Evolutionary conservation across 176 grass and related monocot genomes (phyloP).

Genomic region (Aechmea fasciata): DNA sequence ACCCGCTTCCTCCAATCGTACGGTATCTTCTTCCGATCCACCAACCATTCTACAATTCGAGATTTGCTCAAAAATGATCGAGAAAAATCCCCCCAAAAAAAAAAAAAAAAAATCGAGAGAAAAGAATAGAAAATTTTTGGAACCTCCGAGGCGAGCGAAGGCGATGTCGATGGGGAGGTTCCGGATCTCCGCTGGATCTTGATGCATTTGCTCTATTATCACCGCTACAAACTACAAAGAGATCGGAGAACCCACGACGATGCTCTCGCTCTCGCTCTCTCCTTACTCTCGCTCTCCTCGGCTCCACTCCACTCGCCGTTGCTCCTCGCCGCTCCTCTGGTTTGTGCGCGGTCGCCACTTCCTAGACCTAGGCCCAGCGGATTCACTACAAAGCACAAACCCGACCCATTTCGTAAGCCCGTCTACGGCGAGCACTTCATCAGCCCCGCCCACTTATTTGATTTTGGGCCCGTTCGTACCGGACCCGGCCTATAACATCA

Average conservation of each 20-base stretch:
- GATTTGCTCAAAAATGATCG: background rate
- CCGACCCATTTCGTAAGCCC: no score
- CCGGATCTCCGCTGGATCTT: constrained; percentile 54
- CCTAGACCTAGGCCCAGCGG: no score
- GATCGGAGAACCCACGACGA: background rate
- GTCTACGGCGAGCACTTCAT: no score
- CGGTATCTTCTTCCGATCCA: constrained; percentile 88
- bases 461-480: no score
- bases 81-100: background rate
- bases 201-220: constrained; percentile 17
- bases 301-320: no score
- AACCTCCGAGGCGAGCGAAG: constrained; percentile 64
- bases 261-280: background rate
- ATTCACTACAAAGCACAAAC: no score
- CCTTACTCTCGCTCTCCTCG: no score
- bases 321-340: no score
- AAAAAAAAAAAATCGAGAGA: background rate
- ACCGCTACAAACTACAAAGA: background rate
- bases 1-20: constrained; percentile 89
- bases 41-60: constrained; percentile 62
- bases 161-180: constrained; percentile 89
- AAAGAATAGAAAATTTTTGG: background rate
- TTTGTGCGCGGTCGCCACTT: no score
- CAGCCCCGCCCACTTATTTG: no score
- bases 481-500: no score